These are phyloP conservation scores for Glonium stellatum DNA, from an alignment of 495 filamentous ascomycete genomes.

Conservation along the genomic window DNA sequence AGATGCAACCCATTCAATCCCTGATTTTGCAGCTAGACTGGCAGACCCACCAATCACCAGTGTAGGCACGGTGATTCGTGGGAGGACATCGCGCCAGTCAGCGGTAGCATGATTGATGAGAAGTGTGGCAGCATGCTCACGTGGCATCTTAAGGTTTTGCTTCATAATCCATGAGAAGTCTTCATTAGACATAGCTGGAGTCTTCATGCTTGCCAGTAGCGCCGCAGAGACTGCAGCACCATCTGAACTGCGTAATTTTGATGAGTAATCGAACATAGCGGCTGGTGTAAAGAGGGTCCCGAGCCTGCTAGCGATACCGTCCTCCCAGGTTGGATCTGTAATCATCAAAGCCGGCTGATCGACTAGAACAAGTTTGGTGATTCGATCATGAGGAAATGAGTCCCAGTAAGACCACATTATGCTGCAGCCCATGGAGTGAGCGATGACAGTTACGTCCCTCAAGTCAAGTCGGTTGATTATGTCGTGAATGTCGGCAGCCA, in stretches of 20 bases:
- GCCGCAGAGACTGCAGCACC: neutral
- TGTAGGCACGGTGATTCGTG: neutral
- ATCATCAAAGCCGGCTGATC: neutral
- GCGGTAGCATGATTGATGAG: neutral
- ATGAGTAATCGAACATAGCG: neutral
- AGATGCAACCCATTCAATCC: neutral
- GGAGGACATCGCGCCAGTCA: neutral
- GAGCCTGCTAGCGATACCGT: neutral
- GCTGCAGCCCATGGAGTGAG: neutral
- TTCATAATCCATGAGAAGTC: neutral
- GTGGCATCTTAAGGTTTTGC: neutral
- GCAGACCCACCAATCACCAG: neutral
- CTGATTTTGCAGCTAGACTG: neutral
- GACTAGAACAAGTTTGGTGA: neutral
- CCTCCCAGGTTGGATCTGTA: neutral
- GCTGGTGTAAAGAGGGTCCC: neutral
- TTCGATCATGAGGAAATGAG: neutral
- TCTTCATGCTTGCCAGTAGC: neutral
- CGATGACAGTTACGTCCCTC: neutral
- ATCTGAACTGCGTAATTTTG: neutral
- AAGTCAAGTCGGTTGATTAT: neutral
- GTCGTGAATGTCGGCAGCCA: neutral
- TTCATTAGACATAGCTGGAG: neutral
- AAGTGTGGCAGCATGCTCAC: neutral
- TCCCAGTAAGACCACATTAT: neutral